Evolutionary conservation across 176 grass and related monocot genomes (phyloP).

Genomic region (Oryza meridionalis): DNA sequence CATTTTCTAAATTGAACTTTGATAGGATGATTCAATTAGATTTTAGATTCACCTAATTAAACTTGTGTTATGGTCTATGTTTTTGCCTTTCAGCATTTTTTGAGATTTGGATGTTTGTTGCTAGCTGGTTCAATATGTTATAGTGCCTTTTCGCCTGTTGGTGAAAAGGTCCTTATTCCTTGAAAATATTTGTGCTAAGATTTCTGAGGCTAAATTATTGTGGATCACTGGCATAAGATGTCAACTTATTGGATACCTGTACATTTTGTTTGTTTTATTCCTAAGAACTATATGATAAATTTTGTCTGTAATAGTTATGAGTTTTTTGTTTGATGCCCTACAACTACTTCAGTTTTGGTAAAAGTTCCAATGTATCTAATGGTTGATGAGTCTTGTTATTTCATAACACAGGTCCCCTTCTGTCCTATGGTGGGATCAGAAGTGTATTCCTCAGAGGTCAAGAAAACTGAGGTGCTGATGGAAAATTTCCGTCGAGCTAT

Average conservation of each 20-base stretch:
- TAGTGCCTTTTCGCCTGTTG: background rate
- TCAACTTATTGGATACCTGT: background rate
- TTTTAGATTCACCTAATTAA: constrained; percentile 13
- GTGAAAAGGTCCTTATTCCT: background rate
- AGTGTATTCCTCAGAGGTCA: constrained; percentile 96
- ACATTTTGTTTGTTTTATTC: constrained; percentile 14
- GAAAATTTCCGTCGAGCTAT: constrained; percentile 94
- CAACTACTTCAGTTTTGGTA: background rate
- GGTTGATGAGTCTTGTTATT: constrained; percentile 12
- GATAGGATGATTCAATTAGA: background rate
- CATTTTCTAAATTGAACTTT: background rate
- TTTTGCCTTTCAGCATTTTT: background rate
- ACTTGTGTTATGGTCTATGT: constrained; percentile 6
- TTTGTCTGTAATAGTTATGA: background rate
- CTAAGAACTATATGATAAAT: background rate
- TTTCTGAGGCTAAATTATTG: background rate
- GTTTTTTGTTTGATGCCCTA: background rate
- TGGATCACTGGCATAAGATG: constrained; percentile 2
- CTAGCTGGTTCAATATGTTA: background rate
- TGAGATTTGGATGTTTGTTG: background rate
- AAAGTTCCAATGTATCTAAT: constrained; percentile 1
- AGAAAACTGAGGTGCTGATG: constrained; percentile 97
- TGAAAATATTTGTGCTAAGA: constrained; percentile 10
- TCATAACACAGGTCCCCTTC: constrained; percentile 73
- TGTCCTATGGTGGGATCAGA: constrained; percentile 99